Base-by-base conservation (phyloP, 306 rosid genomes). In the Styphnolobium japonicum region DNA sequence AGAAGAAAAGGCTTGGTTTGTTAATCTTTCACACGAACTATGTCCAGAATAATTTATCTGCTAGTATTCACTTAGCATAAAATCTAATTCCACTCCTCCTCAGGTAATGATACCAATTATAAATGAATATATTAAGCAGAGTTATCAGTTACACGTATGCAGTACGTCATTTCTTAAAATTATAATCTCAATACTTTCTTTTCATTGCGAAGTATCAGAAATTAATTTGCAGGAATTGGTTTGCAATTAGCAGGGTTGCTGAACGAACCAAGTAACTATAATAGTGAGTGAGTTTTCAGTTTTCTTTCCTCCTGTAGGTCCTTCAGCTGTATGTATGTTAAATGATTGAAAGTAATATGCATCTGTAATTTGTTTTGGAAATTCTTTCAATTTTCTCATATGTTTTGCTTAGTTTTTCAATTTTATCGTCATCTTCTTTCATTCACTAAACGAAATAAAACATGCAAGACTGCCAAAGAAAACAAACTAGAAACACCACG, bases 1-100 rank as follows among this genome's bases (percentile, higher is more conserved):
- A 86, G 93, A 89, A 84, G 81, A 83, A 92, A 88, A 75, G 93
- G 97, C 39, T 80, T 94, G 73, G 94, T 86, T 55, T 90, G 97
- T 97, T 92, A 91, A 86, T 82, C 42, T 66, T 86, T 82, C 85
- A 78, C 75, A 83, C 52, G 36, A 58, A 55, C 67, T 40, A 77
- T 81, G 55, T 81, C 77, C 84, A 67, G 73, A 88, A 91, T 90
- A 88, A 90, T 80, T 79, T 48, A 81, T 80, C 83, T 65, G 82
- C 79, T 60, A 49, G 46, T 58, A 40, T 81, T 77, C 69, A 75
- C 82, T 40, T 73, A 29, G 66, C 85, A n/a, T n/a, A n/a, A n/a
- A n/a, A n/a, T n/a, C n/a, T n/a, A n/a, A n/a, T n/a, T n/a, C n/a
- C n/a, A n/a, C n/a, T n/a, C n/a, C n/a, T n/a, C n/a, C n/a, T n/a